Evolutionary conservation across 2,329 filamentous ascomycete genomes (phyloP), one percentile per base, ranked within the genome.

Genomic region (Aspergillus tanneri): DNA sequence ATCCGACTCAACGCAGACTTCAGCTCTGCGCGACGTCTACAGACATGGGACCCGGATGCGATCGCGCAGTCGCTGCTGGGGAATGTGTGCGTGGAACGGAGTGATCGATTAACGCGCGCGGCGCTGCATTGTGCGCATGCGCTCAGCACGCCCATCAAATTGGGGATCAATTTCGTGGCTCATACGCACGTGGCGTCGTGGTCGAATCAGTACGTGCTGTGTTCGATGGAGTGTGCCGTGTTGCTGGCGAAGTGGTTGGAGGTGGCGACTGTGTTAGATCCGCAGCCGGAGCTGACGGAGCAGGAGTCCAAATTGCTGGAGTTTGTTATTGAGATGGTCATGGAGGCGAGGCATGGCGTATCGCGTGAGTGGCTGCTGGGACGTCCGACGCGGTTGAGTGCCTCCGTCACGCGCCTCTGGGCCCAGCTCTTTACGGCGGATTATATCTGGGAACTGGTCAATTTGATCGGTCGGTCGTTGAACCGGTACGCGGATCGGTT

Each of bases 161-260:
- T 82, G 0, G 79, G 79, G 0, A 74, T 82, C 12, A 77, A 79
- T 43, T 72, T 76, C 11, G 78, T 82, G 0, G 77, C 77, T 0
- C 67, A 76, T 12, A 82, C 77, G 12, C 78, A 81, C 42, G 77
- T 78, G 0, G 78, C 80, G 36, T 77, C 80, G 39, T 82, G 79
- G 78, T 79, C 77, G 4, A 77, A 80, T 2, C 70, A 80, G n/a
- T 78, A 82, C 43, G 77, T 77, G 0, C 66, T 82, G 0, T 79
- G 76, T 3, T 76, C 75, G 1, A 66, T 82, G 0, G 79, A 82
- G 54, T 81, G 78, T 16, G 77, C 77, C 0, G 72, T 82, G 0
- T 62, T 82, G 2, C 61, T 82, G 0, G 77, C 76, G 11, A 81
- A 81, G 37, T 69, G 66, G 66, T 60, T 69, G 1, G 65, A 69